Evolutionary conservation across 441 rosid species (phyloP).

Genomic region (Sinapis alba): DNA sequence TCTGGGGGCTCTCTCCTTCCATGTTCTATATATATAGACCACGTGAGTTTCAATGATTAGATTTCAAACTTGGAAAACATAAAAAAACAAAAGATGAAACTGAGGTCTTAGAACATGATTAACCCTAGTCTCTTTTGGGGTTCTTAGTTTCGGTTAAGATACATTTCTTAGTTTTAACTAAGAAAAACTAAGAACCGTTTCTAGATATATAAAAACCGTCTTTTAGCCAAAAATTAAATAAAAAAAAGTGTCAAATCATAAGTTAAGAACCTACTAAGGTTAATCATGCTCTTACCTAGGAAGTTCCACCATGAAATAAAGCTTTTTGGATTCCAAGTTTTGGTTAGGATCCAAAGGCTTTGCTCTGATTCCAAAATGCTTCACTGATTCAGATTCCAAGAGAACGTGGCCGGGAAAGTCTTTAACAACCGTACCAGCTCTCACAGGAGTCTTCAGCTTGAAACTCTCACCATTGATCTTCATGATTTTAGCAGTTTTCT

Average conservation of each 20-base stretch:
- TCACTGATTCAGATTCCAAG: conserved; percentile 76
- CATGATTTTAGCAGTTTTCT: conserved; percentile 68
- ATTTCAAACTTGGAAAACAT: not conserved
- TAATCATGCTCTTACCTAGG: no score
- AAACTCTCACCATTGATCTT: conserved; percentile 80
- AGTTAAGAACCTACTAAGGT: no score
- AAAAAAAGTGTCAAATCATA: no score
- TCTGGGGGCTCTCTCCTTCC: conserved; percentile 49
- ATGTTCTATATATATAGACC: conserved; percentile 45
- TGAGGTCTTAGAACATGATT: no score
- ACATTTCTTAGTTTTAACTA: no score
- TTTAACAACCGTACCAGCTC: conserved; percentile 63
- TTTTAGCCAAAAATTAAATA: no score
- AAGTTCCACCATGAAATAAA: conserved; percentile 77
- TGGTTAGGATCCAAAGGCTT: conserved; percentile 60
- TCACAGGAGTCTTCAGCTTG: conserved; percentile 71
- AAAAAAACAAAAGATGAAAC: not conserved
- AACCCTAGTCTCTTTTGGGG: no score
- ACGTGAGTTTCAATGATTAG: conserved; percentile 30
- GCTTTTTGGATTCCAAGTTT: conserved; percentile 58
- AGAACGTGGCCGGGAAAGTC: conserved; percentile 72
- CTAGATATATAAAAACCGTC: no score
- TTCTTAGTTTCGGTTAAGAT: no score
- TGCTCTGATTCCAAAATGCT: conserved; percentile 74
- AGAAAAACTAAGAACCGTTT: no score